A percentile compares a stretch with the other conserved stretches of the same genome.
Evolutionary conservation across 2,329 filamentous ascomycete species (phyloP).

Genomic region (Sclerotinia minor): DNA sequence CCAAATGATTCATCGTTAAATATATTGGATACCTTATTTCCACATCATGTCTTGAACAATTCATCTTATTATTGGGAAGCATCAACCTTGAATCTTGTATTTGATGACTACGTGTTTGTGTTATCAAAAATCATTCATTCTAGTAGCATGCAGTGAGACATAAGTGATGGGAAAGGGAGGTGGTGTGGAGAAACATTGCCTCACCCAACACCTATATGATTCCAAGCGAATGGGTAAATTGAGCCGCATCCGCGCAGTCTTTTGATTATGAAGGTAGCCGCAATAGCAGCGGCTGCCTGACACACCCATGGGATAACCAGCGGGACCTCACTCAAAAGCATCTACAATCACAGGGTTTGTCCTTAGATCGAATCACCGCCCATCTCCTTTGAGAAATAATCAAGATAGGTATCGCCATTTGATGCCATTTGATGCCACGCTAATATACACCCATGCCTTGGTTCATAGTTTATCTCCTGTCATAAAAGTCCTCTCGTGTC

Average conservation of each 20-base stretch:
- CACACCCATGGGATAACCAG: neutral
- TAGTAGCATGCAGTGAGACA: too few relatives aligned
- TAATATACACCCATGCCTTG: constrained; percentile 38
- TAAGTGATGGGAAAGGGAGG: neutral
- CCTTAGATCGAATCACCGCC: neutral
- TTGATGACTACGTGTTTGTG: neutral
- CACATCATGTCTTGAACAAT: neutral
- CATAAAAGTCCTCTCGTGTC: constrained; percentile 21
- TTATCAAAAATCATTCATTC: neutral
- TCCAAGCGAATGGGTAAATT: neutral
- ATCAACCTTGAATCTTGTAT: neutral
- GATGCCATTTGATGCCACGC: constrained; percentile 38
- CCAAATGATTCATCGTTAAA: neutral
- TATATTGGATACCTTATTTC: neutral
- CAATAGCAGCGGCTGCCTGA: neutral
- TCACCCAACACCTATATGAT: neutral
- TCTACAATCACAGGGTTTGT: neutral
- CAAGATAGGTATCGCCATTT: constrained; percentile 27
- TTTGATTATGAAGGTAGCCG: neutral
- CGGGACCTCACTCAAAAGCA: neutral
- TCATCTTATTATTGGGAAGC: neutral
- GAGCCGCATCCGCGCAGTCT: neutral
- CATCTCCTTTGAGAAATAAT: neutral
- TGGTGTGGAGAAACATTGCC: neutral
- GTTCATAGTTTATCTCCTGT: constrained; percentile 22